Evolutionary conservation across 2,329 filamentous ascomycete genomes (phyloP).

Genomic region (Phaeosphaeria sp.): DNA sequence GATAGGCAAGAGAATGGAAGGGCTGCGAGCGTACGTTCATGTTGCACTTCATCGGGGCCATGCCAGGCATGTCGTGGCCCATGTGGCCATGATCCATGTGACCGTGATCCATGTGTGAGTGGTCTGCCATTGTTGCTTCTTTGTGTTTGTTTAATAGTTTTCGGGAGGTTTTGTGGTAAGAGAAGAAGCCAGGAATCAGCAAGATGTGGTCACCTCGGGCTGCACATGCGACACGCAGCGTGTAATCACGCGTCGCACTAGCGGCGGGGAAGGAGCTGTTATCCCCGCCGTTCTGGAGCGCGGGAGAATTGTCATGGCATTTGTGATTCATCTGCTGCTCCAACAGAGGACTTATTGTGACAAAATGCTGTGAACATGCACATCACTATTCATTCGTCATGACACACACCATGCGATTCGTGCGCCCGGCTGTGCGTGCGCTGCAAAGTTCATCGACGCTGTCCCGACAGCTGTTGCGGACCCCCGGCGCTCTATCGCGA

Average conservation of each 20-base stretch:
- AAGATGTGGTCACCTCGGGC: not conserved
- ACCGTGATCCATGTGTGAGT: conserved; percentile 62
- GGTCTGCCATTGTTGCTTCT: conserved; percentile 39
- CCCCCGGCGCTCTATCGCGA: conserved; percentile 11
- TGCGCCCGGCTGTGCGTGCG: conserved; percentile 17
- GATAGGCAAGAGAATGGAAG: too few relatives aligned
- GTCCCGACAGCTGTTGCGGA: conserved; percentile 12
- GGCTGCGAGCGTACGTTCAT: conserved; percentile 77
- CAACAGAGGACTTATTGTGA: not conserved
- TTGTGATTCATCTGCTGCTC: not conserved
- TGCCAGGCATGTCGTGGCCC: conserved; percentile 61
- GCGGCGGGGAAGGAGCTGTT: not conserved
- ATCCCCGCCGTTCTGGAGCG: not conserved
- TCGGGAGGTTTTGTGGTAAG: conserved; percentile 2
- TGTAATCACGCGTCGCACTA: conserved; percentile 22
- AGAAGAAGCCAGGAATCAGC: not conserved
- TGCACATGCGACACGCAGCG: not conserved
- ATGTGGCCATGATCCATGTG: conserved; percentile 64
- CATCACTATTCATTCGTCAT: not conserved
- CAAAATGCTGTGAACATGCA: not conserved
- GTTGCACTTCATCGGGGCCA: conserved; percentile 69
- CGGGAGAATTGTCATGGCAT: not conserved
- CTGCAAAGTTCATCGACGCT: conserved; percentile 15
- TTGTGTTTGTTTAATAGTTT: not conserved
- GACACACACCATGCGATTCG: conserved; percentile 22